Conservation (phyloP, 2,329 filamentous ascomycete genomes). For the Penicillium rolfsii region DNA sequence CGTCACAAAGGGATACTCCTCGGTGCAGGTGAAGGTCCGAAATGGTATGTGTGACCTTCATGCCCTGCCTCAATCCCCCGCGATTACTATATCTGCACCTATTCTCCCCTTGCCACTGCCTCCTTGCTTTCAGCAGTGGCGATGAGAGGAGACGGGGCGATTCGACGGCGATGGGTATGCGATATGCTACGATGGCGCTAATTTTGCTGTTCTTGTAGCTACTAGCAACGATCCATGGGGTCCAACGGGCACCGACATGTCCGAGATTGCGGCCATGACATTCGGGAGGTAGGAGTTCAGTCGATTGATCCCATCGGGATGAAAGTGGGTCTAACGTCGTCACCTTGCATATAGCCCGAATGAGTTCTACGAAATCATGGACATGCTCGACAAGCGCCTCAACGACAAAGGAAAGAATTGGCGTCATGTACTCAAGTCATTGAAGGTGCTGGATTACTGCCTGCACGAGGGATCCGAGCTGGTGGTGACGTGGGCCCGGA, state of each 20-base stretch:
- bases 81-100: constrained; percentile 1
- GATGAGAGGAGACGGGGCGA: not conserved
- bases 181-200: constrained; percentile 18
- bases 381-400: constrained; percentile 97
- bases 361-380: constrained; percentile 99
- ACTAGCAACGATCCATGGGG: constrained; percentile 99
- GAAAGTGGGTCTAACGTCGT: constrained; percentile 13
- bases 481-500: constrained; percentile 95
- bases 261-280: constrained; percentile 95
- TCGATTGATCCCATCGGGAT: not conserved
- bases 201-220: constrained; percentile 59
- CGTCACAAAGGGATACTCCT: constrained; percentile 98
- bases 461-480: constrained; percentile 95
- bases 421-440: constrained; percentile 94
- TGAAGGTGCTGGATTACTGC: constrained; percentile 98
- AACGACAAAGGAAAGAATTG: constrained; percentile 99
- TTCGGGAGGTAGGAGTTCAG: constrained; percentile 79
- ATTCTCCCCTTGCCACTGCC: constrained; percentile 3
- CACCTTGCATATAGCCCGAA: constrained; percentile 65
- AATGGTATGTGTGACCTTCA: constrained; percentile 70
- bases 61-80: not conserved
- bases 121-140: constrained; percentile 8
- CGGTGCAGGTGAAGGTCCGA: constrained; percentile 95
- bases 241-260: constrained; percentile 96
- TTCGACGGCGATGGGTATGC: constrained; percentile 2